phyloP scores from a whole-genome alignment of 2,329 filamentous ascomycete species.

The Penicillium sp. region DNA sequence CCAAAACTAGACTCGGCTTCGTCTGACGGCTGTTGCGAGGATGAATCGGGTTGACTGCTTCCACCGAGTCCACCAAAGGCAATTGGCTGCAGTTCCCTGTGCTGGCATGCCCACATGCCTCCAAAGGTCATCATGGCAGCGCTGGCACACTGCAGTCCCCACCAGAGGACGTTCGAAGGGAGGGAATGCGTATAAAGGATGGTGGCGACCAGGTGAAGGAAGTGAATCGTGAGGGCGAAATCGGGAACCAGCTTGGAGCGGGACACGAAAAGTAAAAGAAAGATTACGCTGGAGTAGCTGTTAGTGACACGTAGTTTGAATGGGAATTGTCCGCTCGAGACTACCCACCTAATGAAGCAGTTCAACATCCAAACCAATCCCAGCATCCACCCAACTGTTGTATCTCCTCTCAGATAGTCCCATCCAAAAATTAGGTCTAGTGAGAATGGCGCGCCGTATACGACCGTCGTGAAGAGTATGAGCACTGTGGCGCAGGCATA shows the following conservation, averaged over 20 bases:
- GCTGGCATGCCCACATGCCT: constrained; percentile 86
- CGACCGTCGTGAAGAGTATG: constrained; percentile 63
- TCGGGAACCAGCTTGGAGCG: constrained; percentile 93
- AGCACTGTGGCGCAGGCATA: constrained; percentile 58
- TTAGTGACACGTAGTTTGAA: not conserved
- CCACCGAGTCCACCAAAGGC: constrained; percentile 64
- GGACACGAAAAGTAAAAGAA: constrained; percentile 74
- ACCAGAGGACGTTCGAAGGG: constrained; percentile 80
- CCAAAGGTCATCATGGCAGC: constrained; percentile 61
- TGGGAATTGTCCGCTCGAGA: not conserved
- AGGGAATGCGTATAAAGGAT: constrained; percentile 71
- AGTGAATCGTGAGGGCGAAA: constrained; percentile 84
- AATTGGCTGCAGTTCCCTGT: constrained; percentile 82
- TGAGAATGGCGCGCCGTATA: constrained; percentile 57
- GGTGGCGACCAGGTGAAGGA: constrained; percentile 72
- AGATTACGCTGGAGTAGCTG: constrained; percentile 61
- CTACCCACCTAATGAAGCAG: constrained; percentile 56
- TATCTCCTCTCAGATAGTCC: constrained; percentile 60
- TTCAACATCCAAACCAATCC: constrained; percentile 64
- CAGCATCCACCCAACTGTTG: constrained; percentile 64
- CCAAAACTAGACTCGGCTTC: constrained; percentile 24
- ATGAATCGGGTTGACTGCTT: constrained; percentile 15
- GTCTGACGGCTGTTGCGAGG: constrained; percentile 14
- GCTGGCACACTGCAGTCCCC: constrained; percentile 62
- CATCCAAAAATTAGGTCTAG: constrained; percentile 59